Evolutionary conservation across 352 stramenopile species (phyloP), one percentile per base, ranked within the genome.

Genomic region (Phytophthora brassicae): DNA sequence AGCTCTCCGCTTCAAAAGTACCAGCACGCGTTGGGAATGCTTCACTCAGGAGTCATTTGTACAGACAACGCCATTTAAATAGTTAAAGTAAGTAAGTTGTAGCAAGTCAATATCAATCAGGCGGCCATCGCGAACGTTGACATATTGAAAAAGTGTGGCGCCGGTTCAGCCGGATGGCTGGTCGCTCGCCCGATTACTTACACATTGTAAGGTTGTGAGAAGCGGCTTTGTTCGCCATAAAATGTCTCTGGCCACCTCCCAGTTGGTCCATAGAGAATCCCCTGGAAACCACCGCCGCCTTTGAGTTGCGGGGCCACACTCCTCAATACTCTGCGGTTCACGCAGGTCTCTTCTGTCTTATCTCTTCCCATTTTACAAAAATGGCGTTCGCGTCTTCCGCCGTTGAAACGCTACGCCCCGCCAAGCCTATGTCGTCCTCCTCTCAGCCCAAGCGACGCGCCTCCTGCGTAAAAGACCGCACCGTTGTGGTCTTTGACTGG

Each of bases 401-500:
- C 7, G 70, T 85, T 24, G 75, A 87, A 48, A 84, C 75, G 6
- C 53, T 83, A 56, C 70, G 68, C 45, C 67, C 66, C 14, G 58
- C 64, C 47, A 67, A 59, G 36, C 45, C 66, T 24, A 39, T 65
- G 52, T 61, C 57, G 20, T 46, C 60, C 23, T 36, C 62, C 41
- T 26, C 54, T 17, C 29, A 47, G 29, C 31, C 57, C 16, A 78
- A 79, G 59, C 55, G 60, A 16, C 60, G 53, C 33, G n/a, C 28
- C 42, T 39, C 43, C 54, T 80, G 75, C 16, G 64, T 88, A n/a
- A 75, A 76, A 45, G 84, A 93, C 56, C 82, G 84, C 46, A 95
- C 86, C 12, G 84, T 95, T 23, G 84, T 90, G 3, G 86, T 95
- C 36, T 95, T 95, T 46, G 86, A 95, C 64, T 95, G 86, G 86